These are phyloP conservation scores for Chenopodium berlandieri DNA, from an alignment of 148 eudicot genomes.

Conservation along the genomic window DNA sequence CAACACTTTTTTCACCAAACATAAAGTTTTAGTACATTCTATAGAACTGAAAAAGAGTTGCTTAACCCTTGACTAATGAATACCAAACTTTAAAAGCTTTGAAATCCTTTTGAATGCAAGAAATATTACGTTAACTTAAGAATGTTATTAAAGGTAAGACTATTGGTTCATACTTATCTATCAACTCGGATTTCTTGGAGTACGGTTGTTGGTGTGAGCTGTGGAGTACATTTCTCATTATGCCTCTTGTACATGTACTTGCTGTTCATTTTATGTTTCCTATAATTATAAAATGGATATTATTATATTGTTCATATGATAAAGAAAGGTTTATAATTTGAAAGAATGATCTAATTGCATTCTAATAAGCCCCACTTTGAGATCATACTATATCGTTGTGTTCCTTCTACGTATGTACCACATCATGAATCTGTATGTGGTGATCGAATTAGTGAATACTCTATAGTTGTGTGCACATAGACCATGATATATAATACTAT, in stretches of 20 bases:
- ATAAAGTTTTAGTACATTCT: neutral
- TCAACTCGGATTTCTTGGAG: slow-evolving; percentile 15
- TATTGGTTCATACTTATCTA: slow-evolving; percentile 30
- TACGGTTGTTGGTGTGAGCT: slow-evolving; percentile 12
- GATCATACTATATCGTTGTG: neutral
- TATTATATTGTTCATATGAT: too few relatives aligned
- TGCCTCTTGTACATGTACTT: neutral
- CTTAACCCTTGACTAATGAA: neutral
- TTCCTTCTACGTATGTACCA: neutral
- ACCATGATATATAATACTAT: too few relatives aligned
- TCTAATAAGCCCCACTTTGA: neutral
- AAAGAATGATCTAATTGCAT: neutral
- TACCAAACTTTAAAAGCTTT: neutral
- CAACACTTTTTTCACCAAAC: neutral
- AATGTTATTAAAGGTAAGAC: slow-evolving; percentile 17
- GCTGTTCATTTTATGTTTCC: neutral
- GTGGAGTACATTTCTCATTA: slow-evolving; percentile 6
- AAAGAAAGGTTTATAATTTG: neutral
- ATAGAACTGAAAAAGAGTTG: neutral
- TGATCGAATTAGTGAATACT: too few relatives aligned
- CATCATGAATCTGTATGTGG: too few relatives aligned
- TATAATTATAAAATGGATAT: too few relatives aligned
- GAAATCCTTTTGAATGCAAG: neutral
- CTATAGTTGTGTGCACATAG: too few relatives aligned
- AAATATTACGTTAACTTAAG: slow-evolving; percentile 12